A percentile compares a stretch with the other conserved stretches of the same genome.
These are phyloP conservation scores for Phanerochaete carnosa DNA, from an alignment of 768 basidiomycete genomes.

Conservation along the genomic window DNA sequence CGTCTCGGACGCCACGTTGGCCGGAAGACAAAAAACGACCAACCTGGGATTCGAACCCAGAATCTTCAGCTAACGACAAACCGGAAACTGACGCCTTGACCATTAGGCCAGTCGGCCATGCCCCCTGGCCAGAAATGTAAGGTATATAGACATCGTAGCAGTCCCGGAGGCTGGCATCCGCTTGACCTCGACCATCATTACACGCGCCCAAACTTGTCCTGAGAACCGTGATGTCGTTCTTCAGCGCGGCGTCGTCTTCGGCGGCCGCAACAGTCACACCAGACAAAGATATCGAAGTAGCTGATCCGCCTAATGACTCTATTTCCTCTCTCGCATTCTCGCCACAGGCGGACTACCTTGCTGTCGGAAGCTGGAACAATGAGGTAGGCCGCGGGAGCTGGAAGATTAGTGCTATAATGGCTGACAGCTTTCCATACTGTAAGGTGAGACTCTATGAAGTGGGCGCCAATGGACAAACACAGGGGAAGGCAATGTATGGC, in stretches of 20 bases:
- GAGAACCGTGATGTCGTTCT: constrained; percentile 41
- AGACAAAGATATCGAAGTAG: constrained; percentile 80
- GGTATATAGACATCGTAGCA: no score
- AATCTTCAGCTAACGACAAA: constrained; percentile 45
- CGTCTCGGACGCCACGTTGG: no score
- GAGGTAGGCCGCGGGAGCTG: constrained; percentile 42
- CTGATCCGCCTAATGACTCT: constrained; percentile 81
- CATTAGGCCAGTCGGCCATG: constrained; percentile 59
- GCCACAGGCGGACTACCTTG: constrained; percentile 81
- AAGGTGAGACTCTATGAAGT: constrained; percentile 97
- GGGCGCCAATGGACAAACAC: constrained; percentile 69
- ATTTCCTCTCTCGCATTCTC: constrained; percentile 86
- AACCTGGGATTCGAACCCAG: constrained; percentile 64
- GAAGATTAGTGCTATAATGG: constrained; percentile 53
- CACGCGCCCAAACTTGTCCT: neutral
- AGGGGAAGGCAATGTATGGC: constrained; percentile 85
- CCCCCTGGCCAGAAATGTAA: no score
- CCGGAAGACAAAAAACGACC: constrained; percentile 37
- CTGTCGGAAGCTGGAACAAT: constrained; percentile 93
- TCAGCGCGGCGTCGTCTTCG: constrained; percentile 29
- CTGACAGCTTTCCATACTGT: constrained; percentile 22
- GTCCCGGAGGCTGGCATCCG: neutral
- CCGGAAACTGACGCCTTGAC: constrained; percentile 64
- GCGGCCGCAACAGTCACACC: constrained; percentile 32
- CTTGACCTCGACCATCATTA: neutral